phyloP scores from a whole-genome alignment of 768 basidiomycete genomes.

The Lactarius psammicola region DNA sequence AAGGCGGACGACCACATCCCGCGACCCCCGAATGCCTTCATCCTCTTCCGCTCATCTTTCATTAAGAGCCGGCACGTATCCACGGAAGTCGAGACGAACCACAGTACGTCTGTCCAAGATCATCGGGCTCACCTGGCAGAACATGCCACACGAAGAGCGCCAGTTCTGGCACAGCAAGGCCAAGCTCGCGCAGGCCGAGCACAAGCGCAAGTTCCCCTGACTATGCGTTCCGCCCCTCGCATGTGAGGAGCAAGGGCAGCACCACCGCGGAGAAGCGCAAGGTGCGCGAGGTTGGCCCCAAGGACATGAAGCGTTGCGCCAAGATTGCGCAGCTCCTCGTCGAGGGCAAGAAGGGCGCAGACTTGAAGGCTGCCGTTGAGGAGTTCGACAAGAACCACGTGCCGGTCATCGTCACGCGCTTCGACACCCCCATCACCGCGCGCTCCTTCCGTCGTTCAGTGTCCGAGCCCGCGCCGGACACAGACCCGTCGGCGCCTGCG shows the following conservation, averaged over 20 bases:
- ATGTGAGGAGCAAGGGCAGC: constrained; percentile 43
- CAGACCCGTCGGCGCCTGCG: constrained; percentile 35
- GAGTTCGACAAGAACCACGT: constrained; percentile 49
- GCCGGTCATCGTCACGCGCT: constrained; percentile 64
- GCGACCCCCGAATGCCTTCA: constrained; percentile 83
- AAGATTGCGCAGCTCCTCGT: constrained; percentile 64
- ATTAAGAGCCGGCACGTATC: constrained; percentile 78
- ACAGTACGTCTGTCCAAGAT: constrained; percentile 83
- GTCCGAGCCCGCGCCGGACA: constrained; percentile 48
- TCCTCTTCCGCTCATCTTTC: constrained; percentile 81
- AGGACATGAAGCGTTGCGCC: constrained; percentile 60
- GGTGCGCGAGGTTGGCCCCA: constrained; percentile 59
- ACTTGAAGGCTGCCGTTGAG: constrained; percentile 38
- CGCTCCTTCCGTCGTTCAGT: constrained; percentile 66
- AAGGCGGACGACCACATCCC: constrained; percentile 76
- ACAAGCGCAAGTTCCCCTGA: constrained; percentile 72
- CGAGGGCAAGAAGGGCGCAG: constrained; percentile 41
- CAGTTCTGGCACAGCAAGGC: constrained; percentile 78
- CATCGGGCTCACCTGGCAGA: constrained; percentile 81
- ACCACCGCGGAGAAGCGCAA: constrained; percentile 47
- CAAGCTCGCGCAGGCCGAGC: constrained; percentile 67
- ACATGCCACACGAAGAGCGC: constrained; percentile 69
- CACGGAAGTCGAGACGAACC: constrained; percentile 75
- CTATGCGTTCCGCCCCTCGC: constrained; percentile 70
- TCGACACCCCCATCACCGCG: constrained; percentile 73